Conservation (phyloP, 805 yeast species). For the Brettanomyces anomalus region DNA sequence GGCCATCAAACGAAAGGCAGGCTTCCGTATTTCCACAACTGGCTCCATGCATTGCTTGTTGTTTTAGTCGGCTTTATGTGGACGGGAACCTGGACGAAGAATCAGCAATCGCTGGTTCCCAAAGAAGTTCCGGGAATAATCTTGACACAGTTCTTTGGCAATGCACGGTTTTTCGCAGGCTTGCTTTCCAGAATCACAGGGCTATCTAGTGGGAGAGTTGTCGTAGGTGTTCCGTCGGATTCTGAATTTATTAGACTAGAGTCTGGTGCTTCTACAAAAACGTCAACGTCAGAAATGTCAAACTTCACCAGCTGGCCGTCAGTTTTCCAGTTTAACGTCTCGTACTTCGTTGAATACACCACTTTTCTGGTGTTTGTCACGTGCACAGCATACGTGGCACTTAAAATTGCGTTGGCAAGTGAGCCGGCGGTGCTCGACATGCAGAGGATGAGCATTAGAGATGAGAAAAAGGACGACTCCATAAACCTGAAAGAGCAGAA, state of each 20-base stretch:
- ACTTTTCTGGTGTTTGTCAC: slow-evolving; percentile 42
- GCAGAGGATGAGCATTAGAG: not conserved
- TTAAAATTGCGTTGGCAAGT: slow-evolving; percentile 30
- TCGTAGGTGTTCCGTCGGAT: no score
- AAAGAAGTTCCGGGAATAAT: not conserved
- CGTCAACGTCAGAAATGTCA: no score
- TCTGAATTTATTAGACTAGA: not conserved
- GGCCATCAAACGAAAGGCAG: not conserved
- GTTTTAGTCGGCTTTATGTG: not conserved
- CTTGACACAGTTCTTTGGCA: not conserved
- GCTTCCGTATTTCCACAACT: not conserved
- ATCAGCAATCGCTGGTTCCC: not conserved
- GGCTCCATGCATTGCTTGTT: not conserved
- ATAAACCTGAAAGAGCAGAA: no score
- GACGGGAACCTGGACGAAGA: not conserved
- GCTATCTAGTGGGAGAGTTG: not conserved
- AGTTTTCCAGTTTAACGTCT: slow-evolving; percentile 32
- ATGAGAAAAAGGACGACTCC: not conserved
- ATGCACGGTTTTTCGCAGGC: not conserved
- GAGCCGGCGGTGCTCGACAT: slow-evolving; percentile 4
- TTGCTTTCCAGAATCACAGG: not conserved
- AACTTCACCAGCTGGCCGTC: no score
- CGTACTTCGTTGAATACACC: slow-evolving; percentile 48
- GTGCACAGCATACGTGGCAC: slow-evolving; percentile 37
- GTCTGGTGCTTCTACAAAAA: not conserved